Evolutionary conservation across 2,329 filamentous ascomycete genomes (phyloP).

Genomic region (Emergomyces africanus): DNA sequence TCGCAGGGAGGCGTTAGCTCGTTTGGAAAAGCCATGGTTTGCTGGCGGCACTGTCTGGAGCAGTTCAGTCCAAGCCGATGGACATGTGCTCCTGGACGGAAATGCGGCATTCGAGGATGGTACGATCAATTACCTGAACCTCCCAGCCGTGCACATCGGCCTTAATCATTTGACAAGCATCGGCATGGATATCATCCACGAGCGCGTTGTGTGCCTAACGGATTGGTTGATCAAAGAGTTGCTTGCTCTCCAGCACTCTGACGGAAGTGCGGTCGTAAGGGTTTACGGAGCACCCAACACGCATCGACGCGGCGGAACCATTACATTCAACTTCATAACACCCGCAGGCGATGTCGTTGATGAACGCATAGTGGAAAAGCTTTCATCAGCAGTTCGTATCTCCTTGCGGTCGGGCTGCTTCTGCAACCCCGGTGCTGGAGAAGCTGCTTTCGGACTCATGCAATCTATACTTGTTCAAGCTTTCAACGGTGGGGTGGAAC

Average conservation of each 20-base stretch:
- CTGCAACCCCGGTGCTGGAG: constrained; percentile 39
- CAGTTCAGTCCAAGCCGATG: constrained; percentile 5
- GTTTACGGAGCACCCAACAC: constrained; percentile 44
- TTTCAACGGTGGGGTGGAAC: constrained; percentile 3
- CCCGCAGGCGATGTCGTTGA: constrained; percentile 41
- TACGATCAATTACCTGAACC: constrained; percentile 52
- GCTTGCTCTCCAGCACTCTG: constrained; percentile 37
- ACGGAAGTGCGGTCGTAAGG: constrained; percentile 39
- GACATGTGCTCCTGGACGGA: constrained; percentile 4
- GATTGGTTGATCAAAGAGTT: constrained; percentile 39
- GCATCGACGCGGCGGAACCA: constrained; percentile 43
- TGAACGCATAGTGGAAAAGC: constrained; percentile 46
- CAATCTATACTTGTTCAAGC: constrained; percentile 1
- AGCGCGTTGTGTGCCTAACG: constrained; percentile 44
- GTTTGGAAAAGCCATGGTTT: constrained; percentile 49
- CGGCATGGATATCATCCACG: constrained; percentile 46
- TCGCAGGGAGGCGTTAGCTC: constrained; percentile 42
- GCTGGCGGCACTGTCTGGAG: constrained; percentile 49
- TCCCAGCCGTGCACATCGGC: constrained; percentile 45
- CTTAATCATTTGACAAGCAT: constrained; percentile 34
- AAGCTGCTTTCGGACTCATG: constrained; percentile 31
- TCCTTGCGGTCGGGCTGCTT: constrained; percentile 49
- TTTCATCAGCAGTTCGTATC: constrained; percentile 43
- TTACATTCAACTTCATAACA: constrained; percentile 51
- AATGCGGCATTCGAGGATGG: constrained; percentile 55